phyloP scores from a whole-genome alignment of 768 basidiomycete species.

The Leccinum boreale region DNA sequence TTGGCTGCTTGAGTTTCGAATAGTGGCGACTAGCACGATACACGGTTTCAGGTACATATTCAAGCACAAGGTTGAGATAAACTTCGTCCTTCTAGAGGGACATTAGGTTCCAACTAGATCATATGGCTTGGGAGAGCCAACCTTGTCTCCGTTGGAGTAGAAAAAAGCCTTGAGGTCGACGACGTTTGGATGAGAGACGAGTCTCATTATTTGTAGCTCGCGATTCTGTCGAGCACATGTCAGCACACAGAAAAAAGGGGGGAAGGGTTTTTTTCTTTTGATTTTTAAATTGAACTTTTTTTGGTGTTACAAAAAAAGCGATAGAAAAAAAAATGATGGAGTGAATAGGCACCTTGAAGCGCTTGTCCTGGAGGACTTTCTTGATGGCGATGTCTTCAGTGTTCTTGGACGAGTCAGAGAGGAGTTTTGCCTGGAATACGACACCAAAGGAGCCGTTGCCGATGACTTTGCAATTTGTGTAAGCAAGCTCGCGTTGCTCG shows the following conservation, averaged over 20 bases:
- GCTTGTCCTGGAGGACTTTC: slow-evolving; percentile 99
- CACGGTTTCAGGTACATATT: slow-evolving; percentile 99
- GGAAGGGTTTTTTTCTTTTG: background rate
- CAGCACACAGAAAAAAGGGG: slow-evolving; percentile 4
- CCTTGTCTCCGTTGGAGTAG: slow-evolving; percentile 99
- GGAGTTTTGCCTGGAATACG: slow-evolving; percentile 92
- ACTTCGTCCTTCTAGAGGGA: slow-evolving; percentile 93
- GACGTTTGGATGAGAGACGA: slow-evolving; percentile 95
- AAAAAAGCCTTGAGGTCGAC: slow-evolving; percentile 98
- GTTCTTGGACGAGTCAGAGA: slow-evolving; percentile 57
- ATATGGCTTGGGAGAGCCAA: slow-evolving; percentile 32
- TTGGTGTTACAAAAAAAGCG: slow-evolving; percentile 1
- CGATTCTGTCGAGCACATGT: slow-evolving; percentile 68
- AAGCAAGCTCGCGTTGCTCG: slow-evolving; percentile 82
- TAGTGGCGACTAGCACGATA: slow-evolving; percentile 99
- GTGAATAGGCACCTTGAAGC: slow-evolving; percentile 84
- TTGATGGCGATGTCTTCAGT: slow-evolving; percentile 96
- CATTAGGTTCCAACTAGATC: slow-evolving; percentile 6
- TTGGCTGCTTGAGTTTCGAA: slow-evolving; percentile 98
- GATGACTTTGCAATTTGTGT: slow-evolving; percentile 97
- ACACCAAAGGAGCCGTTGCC: slow-evolving; percentile 99
- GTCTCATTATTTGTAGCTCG: slow-evolving; percentile 98
- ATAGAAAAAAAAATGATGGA: slow-evolving; percentile 5
- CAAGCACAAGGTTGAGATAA: slow-evolving; percentile 97
- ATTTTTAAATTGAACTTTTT: background rate